Base-by-base conservation (phyloP, 2,329 filamentous ascomycete species). In the Colletotrichum sublineola region DNA sequence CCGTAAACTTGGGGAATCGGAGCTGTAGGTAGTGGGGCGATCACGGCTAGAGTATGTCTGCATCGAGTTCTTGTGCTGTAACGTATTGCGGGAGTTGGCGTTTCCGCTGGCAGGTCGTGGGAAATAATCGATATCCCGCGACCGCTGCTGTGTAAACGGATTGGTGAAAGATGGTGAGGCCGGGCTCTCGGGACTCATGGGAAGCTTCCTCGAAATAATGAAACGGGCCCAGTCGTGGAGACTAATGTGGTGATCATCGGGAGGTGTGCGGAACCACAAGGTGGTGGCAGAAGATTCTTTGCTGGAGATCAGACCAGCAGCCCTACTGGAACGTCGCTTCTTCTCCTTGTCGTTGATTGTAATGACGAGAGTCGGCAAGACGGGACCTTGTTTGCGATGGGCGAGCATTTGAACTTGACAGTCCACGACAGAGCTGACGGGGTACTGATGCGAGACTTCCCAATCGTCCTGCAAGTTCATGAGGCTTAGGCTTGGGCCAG, bases 281-380 rank as follows among this genome's bases (percentile, higher is more conserved):
- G 85, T 86, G 11, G 82, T 84, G 3, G 85, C 81, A 11, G 82
- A 79, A 1, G 84, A 81, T 20, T 90, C 87, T 77, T 87, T 90
- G 69, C 81, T 85, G 12, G 86, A 79, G 24, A 85, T 86, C 31
- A 92, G 81, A 3, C 88, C 88, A 5, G 88, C 86, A 4, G 90
- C 88, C 73, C 90, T 86, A 75, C 90, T 92, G 58, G 90, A 92
- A 72, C 90, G 86, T 62, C 90, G 87, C 76, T 91, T 92, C 67
- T 89, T 87, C 74, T 90, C 83, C 78, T 89, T 91, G 74, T 92
- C 89, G 48, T 86, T 84, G 60, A 92, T 81, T 74, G 83, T 88
- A 48, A 92, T 78, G 57, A 91, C 82, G 15, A 92, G 84, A 7
- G 90, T 92, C 1, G 89, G 89, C 9, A 90, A 80, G 5, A 87